These are phyloP conservation scores for Fraxinus quadrangulata DNA, from an alignment of 257 asterid genomes.

Conservation along the genomic window DNA sequence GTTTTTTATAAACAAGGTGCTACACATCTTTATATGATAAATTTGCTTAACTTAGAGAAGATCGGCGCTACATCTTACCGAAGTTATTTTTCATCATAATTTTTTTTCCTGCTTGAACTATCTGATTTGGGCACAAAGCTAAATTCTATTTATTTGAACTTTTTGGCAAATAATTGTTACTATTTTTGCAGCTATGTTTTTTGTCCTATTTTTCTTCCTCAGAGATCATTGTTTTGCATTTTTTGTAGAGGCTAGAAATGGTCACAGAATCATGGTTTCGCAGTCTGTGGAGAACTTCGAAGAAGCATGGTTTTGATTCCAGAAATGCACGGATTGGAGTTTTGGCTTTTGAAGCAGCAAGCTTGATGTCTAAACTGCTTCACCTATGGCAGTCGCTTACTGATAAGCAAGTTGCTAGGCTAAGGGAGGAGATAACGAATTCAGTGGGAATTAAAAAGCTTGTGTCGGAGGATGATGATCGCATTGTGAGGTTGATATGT, in stretches of 20 bases:
- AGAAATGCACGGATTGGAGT: slow-evolving; percentile 62
- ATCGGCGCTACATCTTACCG: not conserved
- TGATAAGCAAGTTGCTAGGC: slow-evolving; percentile 66
- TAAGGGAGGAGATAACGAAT: slow-evolving; percentile 65
- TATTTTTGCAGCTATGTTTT: slow-evolving; percentile 21
- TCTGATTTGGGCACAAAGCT: slow-evolving; percentile 7
- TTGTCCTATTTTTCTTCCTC: slow-evolving; percentile 17
- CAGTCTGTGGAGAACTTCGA: slow-evolving; percentile 60
- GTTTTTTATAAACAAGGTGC: not conserved
- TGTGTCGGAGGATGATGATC: slow-evolving; percentile 70
- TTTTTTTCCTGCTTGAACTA: slow-evolving; percentile 8
- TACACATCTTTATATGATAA: not conserved
- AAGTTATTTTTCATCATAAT: slow-evolving; percentile 7
- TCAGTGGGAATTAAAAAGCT: slow-evolving; percentile 68
- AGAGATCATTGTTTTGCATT: slow-evolving; percentile 17
- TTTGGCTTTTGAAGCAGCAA: slow-evolving; percentile 88
- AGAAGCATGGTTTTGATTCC: slow-evolving; percentile 47
- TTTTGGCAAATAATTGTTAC: not conserved
- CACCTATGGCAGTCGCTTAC: slow-evolving; percentile 79
- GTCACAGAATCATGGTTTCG: slow-evolving; percentile 85
- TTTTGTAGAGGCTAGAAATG: slow-evolving; percentile 43
- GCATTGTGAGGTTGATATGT: slow-evolving; percentile 62
- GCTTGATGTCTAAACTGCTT: slow-evolving; percentile 83
- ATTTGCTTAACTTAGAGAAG: not conserved
- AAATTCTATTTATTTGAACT: not conserved